phyloP scores from a whole-genome alignment of 1,139 yeast species.

The Geotrichum cucujoidarum region DNA sequence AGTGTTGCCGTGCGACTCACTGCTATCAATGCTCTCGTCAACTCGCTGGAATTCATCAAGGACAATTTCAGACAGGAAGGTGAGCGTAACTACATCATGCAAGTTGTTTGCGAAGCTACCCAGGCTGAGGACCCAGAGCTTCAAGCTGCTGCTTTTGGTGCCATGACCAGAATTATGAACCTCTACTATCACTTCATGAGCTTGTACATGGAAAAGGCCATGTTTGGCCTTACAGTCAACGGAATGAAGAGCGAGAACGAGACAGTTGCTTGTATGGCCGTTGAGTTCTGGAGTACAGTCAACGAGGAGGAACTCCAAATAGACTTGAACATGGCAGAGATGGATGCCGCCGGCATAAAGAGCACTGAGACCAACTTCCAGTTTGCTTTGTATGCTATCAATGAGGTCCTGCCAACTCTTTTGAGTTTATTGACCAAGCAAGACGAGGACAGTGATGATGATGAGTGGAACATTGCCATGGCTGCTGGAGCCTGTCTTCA shows the following conservation, averaged over 20 bases:
- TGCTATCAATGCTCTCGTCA: conserved; percentile 86
- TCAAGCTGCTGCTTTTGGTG: conserved; percentile 94
- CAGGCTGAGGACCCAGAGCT: conserved; percentile 77
- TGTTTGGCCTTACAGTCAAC: conserved; percentile 79
- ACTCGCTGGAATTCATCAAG: conserved; percentile 84
- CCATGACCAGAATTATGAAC: conserved; percentile 88
- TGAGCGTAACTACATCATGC: conserved; percentile 95
- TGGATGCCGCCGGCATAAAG: conserved; percentile 34
- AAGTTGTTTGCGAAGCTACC: conserved; percentile 97
- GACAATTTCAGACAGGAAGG: conserved; percentile 87
- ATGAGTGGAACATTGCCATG: conserved; percentile 97
- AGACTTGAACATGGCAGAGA: conserved; percentile 61
- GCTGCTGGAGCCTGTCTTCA: conserved; percentile 98
- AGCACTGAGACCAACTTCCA: conserved; percentile 42
- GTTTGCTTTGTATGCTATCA: conserved; percentile 79
- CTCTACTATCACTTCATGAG: conserved; percentile 85
- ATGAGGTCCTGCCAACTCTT: conserved; percentile 83
- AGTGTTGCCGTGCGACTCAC: conserved; percentile 73
- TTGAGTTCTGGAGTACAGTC: conserved; percentile 96
- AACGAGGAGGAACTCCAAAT: conserved; percentile 94
- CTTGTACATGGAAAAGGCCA: conserved; percentile 94
- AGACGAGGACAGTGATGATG: conserved; percentile 88
- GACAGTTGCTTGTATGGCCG: conserved; percentile 95
- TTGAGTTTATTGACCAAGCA: conserved; percentile 76
- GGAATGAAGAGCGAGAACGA: conserved; percentile 90